phyloP scores from a whole-genome alignment of 495 filamentous ascomycete genomes.

The Daldinia decipiens region DNA sequence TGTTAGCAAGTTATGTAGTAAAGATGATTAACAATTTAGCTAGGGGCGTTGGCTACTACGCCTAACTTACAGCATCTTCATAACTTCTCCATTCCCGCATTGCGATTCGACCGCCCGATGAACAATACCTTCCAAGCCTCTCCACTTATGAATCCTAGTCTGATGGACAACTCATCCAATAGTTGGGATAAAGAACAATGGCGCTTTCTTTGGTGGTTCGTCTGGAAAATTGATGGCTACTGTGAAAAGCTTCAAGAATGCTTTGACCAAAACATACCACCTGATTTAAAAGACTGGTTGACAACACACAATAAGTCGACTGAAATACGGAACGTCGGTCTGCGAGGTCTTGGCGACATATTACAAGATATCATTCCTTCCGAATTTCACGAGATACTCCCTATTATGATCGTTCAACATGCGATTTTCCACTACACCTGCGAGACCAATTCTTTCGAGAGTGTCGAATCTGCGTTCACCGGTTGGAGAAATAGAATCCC shows the following conservation, averaged over 20 bases:
- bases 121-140: slow-evolving; percentile 4
- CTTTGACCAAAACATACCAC: neutral
- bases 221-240: slow-evolving; percentile 25
- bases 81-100: slow-evolving; percentile 1
- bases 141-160: slow-evolving; percentile 20
- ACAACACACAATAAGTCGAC: neutral
- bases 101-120: slow-evolving; percentile 6
- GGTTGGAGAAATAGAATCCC: slow-evolving; percentile 11
- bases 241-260: slow-evolving; percentile 23
- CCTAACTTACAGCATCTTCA: slow-evolving; percentile 9
- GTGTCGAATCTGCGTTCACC: slow-evolving; percentile 25
- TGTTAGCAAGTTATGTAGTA: neutral
- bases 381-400: slow-evolving; percentile 26
- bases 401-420: slow-evolving; percentile 33
- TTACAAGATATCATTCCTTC: slow-evolving; percentile 1
- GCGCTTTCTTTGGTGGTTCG: slow-evolving; percentile 18
- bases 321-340: slow-evolving; percentile 24
- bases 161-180: slow-evolving; percentile 9
- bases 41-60: slow-evolving; percentile 1
- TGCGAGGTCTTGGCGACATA: slow-evolving; percentile 26
- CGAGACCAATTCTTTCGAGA: slow-evolving; percentile 15
- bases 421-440: slow-evolving; percentile 14
- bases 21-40: slow-evolving; percentile 11
- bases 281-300: slow-evolving; percentile 30
- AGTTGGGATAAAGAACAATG: slow-evolving; percentile 25